phyloP scores from a whole-genome alignment of 2,329 filamentous ascomycete species.

The Ascochyta fabae region DNA sequence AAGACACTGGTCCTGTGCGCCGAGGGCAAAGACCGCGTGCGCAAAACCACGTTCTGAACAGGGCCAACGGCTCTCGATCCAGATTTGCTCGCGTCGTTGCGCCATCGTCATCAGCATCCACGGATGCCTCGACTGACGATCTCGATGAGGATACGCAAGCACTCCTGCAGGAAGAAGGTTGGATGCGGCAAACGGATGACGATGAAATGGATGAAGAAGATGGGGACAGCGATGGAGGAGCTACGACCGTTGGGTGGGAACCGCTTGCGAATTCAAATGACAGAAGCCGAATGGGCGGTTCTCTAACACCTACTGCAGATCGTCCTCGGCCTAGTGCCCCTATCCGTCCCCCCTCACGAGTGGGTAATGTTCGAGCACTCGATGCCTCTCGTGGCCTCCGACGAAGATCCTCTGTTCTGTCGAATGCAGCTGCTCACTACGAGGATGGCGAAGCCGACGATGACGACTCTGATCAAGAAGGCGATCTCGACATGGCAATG shows the following conservation, averaged over 20 bases:
- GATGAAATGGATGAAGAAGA: constrained; percentile 48
- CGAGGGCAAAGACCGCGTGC: constrained; percentile 41
- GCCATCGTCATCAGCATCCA: constrained; percentile 44
- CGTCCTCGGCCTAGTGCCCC: constrained; percentile 49
- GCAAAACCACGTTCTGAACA: constrained; percentile 38
- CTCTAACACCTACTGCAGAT: constrained; percentile 58
- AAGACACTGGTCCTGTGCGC: constrained; percentile 45
- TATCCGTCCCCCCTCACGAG: constrained; percentile 49
- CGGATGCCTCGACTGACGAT: constrained; percentile 45
- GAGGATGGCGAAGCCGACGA: constrained; percentile 53
- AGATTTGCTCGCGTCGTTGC: constrained; percentile 26
- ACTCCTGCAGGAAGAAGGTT: constrained; percentile 45
- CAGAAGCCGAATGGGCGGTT: constrained; percentile 53
- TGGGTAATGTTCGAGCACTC: constrained; percentile 39
- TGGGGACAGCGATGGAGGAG: constrained; percentile 52
- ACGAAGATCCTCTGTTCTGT: constrained; percentile 46
- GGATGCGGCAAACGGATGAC: constrained; percentile 49
- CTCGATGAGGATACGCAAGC: constrained; percentile 50
- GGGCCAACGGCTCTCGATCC: constrained; percentile 45
- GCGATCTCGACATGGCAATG: constrained; percentile 47
- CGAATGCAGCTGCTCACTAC: constrained; percentile 44
- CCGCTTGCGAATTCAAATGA: constrained; percentile 54
- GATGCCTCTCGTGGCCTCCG: constrained; percentile 49
- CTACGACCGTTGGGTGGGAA: constrained; percentile 55
- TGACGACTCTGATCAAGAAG: constrained; percentile 51